Conservation (phyloP, 228 moss, liverwort and hornwort species). For the Sphagnum magellanicum region DNA sequence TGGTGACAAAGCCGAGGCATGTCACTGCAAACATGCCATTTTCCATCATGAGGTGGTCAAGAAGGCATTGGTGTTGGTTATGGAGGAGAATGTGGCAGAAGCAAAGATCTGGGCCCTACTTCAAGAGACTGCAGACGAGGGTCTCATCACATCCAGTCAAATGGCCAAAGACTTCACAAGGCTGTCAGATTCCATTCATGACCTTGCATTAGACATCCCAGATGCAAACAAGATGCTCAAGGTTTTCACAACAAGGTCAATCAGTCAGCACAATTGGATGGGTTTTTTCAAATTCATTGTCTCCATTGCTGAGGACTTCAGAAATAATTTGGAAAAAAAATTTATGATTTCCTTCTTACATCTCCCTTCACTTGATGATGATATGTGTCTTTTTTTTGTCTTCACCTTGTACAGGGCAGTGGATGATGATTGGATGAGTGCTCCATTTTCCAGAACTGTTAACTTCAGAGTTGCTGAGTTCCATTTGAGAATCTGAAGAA, state of each 20-base stretch:
- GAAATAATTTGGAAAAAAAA: too few species aligned
- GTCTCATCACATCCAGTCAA: slow-evolving; percentile 84
- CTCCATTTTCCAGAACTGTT: slow-evolving; percentile 55
- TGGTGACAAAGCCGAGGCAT: slow-evolving; percentile 85
- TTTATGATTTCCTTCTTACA: too few species aligned
- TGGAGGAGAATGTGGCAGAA: slow-evolving; percentile 84
- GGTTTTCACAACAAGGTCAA: slow-evolving; percentile 27
- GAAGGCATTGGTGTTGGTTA: slow-evolving; percentile 79
- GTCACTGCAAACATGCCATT: slow-evolving; percentile 85
- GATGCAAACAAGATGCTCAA: slow-evolving; percentile 69
- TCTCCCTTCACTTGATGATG: too few species aligned
- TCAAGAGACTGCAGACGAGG: slow-evolving; percentile 85
- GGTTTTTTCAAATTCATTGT: too few species aligned
- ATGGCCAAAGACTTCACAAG: slow-evolving; percentile 91
- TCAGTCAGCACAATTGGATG: neutral
- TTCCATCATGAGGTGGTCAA: slow-evolving; percentile 97
- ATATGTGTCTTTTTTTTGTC: neutral
- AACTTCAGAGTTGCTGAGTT: slow-evolving; percentile 45
- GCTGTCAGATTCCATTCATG: slow-evolving; percentile 76
- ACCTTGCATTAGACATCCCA: slow-evolving; percentile 80
- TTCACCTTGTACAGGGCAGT: slow-evolving; percentile 31
- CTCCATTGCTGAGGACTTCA: too few species aligned
- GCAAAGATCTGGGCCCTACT: slow-evolving; percentile 50
- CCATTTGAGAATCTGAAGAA: slow-evolving; percentile 46
- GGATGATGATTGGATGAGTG: slow-evolving; percentile 79